Percentiles rank a stretch among this genome's conserved stretches.
phyloP scores from a whole-genome alignment of 345 rosid species.

The Rhodamnia rubescens region DNA sequence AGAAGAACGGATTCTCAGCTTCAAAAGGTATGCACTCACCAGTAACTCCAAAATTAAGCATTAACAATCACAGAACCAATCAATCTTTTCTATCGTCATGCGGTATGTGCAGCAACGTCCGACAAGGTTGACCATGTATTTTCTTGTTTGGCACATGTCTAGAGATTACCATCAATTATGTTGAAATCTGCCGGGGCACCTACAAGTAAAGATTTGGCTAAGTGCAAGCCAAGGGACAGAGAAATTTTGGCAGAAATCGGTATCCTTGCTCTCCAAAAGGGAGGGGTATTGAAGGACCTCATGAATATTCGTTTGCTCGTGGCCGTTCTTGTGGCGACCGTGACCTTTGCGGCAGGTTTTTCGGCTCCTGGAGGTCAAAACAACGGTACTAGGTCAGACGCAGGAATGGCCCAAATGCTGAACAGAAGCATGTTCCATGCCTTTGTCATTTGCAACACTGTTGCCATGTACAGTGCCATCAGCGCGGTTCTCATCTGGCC shows the following conservation, averaged over 20 bases:
- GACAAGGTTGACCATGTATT: background rate
- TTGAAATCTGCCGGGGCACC: background rate
- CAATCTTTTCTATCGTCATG: background rate
- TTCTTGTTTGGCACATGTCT: background rate
- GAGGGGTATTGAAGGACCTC: background rate
- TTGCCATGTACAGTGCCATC: background rate
- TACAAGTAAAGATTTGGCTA: background rate
- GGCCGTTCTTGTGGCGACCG: background rate
- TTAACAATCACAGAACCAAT: background rate
- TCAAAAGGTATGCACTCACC: no score
- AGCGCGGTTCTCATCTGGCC: background rate
- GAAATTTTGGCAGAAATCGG: background rate
- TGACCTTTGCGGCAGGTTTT: background rate
- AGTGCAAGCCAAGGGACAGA: background rate
- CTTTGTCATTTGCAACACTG: background rate
- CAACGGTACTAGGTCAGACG: background rate
- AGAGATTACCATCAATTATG: background rate
- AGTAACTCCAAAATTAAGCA: no score
- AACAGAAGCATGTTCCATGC: background rate
- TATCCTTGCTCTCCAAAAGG: background rate
- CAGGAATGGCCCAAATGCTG: background rate
- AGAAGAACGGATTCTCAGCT: no score
- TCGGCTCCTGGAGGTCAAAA: background rate
- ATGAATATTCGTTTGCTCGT: rapidly evolving
- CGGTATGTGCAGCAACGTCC: background rate